Percentiles rank a stretch among this genome's conserved stretches.
Conservation (phyloP, 2,329 filamentous ascomycete genomes). For the Arthrobotrys sinensis region DNA sequence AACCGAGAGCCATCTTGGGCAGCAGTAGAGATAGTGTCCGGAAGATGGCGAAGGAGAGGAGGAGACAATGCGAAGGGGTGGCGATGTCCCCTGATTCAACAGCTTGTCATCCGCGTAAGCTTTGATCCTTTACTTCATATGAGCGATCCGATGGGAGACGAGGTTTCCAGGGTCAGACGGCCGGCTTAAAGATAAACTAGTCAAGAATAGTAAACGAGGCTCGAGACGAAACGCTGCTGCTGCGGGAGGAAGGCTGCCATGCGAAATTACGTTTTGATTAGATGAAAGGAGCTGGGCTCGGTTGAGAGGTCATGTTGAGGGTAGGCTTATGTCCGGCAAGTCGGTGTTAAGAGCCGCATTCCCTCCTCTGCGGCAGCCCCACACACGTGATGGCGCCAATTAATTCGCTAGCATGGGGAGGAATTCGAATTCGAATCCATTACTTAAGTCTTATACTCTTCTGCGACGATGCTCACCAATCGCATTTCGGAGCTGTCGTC, state of each 20-base stretch:
- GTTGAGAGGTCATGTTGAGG: neutral
- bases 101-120: conserved; percentile 34
- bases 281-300: neutral
- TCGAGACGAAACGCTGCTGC: conserved; percentile 16
- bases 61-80: conserved; percentile 2
- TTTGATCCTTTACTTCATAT: conserved; percentile 6
- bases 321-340: neutral
- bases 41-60: neutral
- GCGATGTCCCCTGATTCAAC: conserved; percentile 39
- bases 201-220: conserved; percentile 12
- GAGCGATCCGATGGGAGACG: conserved; percentile 19
- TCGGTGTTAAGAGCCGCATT: conserved; percentile 3
- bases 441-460: neutral
- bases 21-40: neutral
- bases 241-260: conserved; percentile 10
- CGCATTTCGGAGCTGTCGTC: conserved; percentile 40
- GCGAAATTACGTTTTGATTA: conserved; percentile 33
- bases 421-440: conserved; percentile 1
- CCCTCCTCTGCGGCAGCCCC: conserved; percentile 5
- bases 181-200: neutral
- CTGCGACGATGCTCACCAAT: conserved; percentile 39
- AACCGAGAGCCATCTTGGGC: conserved; percentile 62
- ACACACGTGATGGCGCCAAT: neutral
- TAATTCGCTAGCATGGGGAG: conserved; percentile 3
- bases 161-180: conserved; percentile 4